Conservation (phyloP, 352 stramenopile genomes). For the Albugo laibachii region DNA sequence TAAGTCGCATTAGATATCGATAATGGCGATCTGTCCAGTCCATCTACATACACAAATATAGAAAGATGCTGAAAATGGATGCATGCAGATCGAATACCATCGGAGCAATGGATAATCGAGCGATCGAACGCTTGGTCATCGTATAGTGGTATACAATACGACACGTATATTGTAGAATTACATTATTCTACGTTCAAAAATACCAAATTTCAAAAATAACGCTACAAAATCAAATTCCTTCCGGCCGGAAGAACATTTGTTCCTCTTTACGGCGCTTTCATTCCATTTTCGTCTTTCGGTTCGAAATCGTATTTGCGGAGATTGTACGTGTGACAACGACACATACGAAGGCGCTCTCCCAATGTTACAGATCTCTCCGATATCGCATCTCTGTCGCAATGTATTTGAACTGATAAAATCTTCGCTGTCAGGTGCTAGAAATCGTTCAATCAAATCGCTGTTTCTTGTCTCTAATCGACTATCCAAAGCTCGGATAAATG, state of each 20-base stretch:
- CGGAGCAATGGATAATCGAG: conserved; percentile 41
- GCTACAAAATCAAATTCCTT: background rate
- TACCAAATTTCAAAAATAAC: background rate
- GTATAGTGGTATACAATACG: conserved; percentile 39
- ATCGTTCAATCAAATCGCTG: conserved; percentile 30
- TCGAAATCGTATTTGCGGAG: conserved; percentile 45
- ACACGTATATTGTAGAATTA: background rate
- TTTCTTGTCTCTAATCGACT: conserved; percentile 32
- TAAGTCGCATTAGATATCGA: conserved; percentile 85
- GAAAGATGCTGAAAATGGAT: background rate
- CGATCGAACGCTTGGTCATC: conserved; percentile 17
- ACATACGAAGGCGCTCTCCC: conserved; percentile 15
- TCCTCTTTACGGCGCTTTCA: too few species aligned
- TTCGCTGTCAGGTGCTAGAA: conserved; percentile 10
- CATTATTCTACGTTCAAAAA: background rate
- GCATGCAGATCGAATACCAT: conserved; percentile 43
- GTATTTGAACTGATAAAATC: conserved; percentile 3
- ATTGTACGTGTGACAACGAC: conserved; percentile 49
- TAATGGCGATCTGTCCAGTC: conserved; percentile 95
- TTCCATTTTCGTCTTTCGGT: too few species aligned
- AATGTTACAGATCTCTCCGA: too few species aligned
- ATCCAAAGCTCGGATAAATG: conserved; percentile 39
- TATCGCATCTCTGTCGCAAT: background rate
- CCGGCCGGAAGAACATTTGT: too few species aligned
- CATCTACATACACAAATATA: conserved; percentile 55